phyloP scores from a whole-genome alignment of 2,329 filamentous ascomycete species.

The Lanzia echinophila region DNA sequence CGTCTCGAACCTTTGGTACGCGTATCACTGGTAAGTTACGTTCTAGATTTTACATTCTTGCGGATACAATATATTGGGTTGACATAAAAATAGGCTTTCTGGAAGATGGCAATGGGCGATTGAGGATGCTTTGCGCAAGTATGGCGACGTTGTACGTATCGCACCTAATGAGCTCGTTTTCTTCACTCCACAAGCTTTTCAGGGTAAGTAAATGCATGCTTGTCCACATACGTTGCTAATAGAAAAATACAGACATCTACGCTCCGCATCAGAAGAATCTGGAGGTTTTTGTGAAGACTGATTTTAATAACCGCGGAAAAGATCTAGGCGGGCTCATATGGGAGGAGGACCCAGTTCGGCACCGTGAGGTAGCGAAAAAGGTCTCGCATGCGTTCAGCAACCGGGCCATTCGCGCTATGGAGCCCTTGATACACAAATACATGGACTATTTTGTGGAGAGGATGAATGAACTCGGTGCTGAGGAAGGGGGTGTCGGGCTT shows the following conservation, averaged over 20 bases:
- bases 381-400: conserved; percentile 5
- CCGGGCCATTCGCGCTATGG: conserved; percentile 1
- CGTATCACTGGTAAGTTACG: background rate
- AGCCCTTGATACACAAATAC: conserved; percentile 3
- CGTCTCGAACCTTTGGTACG: conserved; percentile 10
- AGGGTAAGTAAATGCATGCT: background rate
- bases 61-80: background rate
- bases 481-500: background rate
- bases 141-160: conserved; percentile 17
- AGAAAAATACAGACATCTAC: background rate
- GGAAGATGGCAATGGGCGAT: conserved; percentile 9
- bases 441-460: conserved; percentile 5
- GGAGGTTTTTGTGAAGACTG: background rate
- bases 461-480: conserved; percentile 1
- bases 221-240: too few species aligned
- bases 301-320: background rate
- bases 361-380: conserved; percentile 4
- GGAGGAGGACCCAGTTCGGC: background rate
- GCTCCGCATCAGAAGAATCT: background rate
- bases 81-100: background rate
- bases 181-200: conserved; percentile 4
- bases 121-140: conserved; percentile 3
- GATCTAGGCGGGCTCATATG: background rate
- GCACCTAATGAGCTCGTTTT: conserved; percentile 20
- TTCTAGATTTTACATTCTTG: background rate